Base-by-base conservation (phyloP, 2,329 filamentous ascomycete genomes). In the Madurella fahalii region DNA sequence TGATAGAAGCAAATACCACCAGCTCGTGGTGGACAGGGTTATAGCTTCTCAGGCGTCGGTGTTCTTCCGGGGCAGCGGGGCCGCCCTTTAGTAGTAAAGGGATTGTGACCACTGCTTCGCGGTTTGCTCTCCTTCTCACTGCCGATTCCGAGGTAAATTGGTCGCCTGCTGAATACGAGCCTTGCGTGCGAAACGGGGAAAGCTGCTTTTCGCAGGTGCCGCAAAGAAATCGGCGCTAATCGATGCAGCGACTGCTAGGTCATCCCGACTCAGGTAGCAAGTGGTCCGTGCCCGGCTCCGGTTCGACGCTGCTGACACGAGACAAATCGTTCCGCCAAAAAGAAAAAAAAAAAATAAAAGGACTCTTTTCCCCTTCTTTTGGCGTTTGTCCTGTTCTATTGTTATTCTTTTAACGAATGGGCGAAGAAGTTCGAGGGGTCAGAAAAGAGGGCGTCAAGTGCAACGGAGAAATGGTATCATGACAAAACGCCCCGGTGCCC, bases 101-200 rank as follows among this genome's bases (percentile, higher is more conserved):
- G 16, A 13, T 30, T 9, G 45, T 18, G 15, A 52, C 18, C 15
- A 9, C 15, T 37, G 25, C 11, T 7, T 45, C 32, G 30, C 7
- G 13, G 32, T n/a, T n/a, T 4, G 50, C 25, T 40, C 15, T 37
- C 12, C 13, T n/a, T 40, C 31, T 37, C 13, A 25, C 18, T 25
- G 11, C 13, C 31, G 47, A 46, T 51, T 32, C 52, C 30, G 47
- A 25, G 41, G 44, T 12, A 52, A 49, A 50, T 52, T 47, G 40
- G 52, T 40, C 49, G 45, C 13, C 31, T 42, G 48, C 37, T 48
- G 50, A 60, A 60, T 60, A 60, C 58, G 58, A 60, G 58, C 31
- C 40, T 51, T 45, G 45, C 45, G 48, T 47, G 7, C 25, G n/a
- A n/a, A n/a, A n/a, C 31, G 37, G 46, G 31, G 51, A 56, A 45